Conservation (phyloP, 176 grass and related monocot species). For the Pontederia paniculata region DNA sequence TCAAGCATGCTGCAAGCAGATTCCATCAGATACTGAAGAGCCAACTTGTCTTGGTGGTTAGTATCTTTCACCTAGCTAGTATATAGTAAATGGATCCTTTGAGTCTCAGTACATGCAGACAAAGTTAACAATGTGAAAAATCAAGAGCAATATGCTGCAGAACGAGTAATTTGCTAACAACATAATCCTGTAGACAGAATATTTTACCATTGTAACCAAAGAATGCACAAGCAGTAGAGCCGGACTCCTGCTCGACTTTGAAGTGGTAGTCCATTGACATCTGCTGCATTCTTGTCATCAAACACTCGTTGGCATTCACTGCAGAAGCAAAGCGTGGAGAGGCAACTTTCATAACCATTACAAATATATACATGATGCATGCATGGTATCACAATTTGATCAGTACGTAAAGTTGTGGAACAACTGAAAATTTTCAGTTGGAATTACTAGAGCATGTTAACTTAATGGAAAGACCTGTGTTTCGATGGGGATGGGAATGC, state of each 20-base stretch:
- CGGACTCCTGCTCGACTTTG: slow-evolving; percentile 89
- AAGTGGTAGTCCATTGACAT: slow-evolving; percentile 98
- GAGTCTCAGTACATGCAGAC: not conserved
- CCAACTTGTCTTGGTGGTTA: no score
- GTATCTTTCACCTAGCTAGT: no score
- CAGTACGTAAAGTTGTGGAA: not conserved
- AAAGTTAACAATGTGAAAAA: not conserved
- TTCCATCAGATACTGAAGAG: no score
- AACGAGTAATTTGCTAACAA: no score
- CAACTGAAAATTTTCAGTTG: no score
- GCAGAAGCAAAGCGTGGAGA: not conserved
- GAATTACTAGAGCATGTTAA: not conserved
- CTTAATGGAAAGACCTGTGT: not conserved
- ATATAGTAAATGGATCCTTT: no score
- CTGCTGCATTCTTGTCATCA: slow-evolving; percentile 85
- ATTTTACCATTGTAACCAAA: slow-evolving; percentile 80
- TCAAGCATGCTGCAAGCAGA: no score
- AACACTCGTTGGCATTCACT: slow-evolving; percentile 83
- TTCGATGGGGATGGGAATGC: not conserved
- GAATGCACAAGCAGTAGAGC: slow-evolving; percentile 55
- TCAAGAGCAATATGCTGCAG: not conserved
- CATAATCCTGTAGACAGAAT: not conserved
- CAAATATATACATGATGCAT: no score
- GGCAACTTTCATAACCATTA: no score
- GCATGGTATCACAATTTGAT: not conserved